Conservation (phyloP, 768 basidiomycete genomes). For the Trametes meyenii region DNA sequence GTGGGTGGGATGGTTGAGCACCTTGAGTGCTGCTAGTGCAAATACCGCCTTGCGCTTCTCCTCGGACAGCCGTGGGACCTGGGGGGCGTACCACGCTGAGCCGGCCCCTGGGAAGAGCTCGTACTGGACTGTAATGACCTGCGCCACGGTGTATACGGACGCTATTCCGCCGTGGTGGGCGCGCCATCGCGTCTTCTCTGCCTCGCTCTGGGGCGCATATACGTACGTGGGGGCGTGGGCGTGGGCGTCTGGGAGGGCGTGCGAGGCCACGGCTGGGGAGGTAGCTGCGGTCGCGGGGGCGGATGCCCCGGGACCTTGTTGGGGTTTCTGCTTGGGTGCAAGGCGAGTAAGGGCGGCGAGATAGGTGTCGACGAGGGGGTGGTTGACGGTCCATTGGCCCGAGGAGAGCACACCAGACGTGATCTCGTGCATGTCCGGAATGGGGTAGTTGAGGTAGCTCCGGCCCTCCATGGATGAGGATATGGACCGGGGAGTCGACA, state of each 20-base stretch:
- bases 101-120: conserved; percentile 13
- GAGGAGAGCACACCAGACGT: conserved; percentile 41
- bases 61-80: conserved; percentile 19
- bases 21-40: conserved; percentile 61
- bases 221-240: neutral
- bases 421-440: conserved; percentile 31
- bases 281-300: conserved; percentile 8
- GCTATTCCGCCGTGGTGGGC: conserved; percentile 18
- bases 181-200: conserved; percentile 13
- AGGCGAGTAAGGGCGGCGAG: conserved; percentile 47
- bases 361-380: conserved; percentile 52
- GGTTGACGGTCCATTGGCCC: conserved; percentile 48
- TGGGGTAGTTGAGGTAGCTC: conserved; percentile 25
- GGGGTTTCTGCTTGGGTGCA: conserved; percentile 33
- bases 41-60: conserved; percentile 39
- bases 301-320: conserved; percentile 3
- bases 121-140: conserved; percentile 16
- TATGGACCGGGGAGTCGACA: neutral
- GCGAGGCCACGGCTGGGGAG: neutral
- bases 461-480: conserved; percentile 8
- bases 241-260: conserved; percentile 1
- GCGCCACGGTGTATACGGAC: conserved; percentile 9
- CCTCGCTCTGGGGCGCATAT: conserved; percentile 8
- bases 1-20: conserved; percentile 56
- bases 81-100: conserved; percentile 3